phyloP scores from a whole-genome alignment of 169 alveolate genomes.

The Babesia gibsoni region DNA sequence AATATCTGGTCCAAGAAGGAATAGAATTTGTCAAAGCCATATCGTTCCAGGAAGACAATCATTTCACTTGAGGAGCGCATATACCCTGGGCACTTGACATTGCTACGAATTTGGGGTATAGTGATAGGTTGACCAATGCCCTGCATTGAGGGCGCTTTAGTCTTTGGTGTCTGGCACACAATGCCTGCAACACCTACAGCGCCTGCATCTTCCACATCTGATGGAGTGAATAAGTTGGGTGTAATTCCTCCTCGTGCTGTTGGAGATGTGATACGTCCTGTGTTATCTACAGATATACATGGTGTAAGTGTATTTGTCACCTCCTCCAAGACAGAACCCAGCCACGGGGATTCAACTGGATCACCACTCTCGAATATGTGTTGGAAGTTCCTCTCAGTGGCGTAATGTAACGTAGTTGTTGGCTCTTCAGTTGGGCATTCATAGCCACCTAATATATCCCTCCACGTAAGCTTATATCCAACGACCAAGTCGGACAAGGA shows the following conservation, averaged over 20 bases:
- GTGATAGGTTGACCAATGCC: too few species aligned
- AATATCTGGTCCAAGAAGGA: constrained; percentile 43
- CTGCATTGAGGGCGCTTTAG: too few species aligned
- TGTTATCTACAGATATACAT: neutral
- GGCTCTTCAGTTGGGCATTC: constrained; percentile 4
- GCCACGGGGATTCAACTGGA: neutral
- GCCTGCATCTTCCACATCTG: neutral
- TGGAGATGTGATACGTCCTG: too few species aligned
- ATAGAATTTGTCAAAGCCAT: constrained; percentile 40
- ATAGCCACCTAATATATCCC: constrained; percentile 11
- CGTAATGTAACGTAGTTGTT: neutral
- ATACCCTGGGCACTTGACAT: constrained; percentile 6
- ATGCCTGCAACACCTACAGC: too few species aligned
- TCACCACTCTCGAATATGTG: neutral
- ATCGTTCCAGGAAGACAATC: constrained; percentile 14
- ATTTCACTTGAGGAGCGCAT: constrained; percentile 10
- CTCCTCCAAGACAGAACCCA: constrained; percentile 3
- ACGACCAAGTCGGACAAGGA: constrained; percentile 3
- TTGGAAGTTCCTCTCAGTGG: constrained; percentile 14
- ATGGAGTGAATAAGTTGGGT: neutral
- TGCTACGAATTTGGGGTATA: neutral
- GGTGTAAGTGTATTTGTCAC: neutral
- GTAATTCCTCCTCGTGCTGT: too few species aligned
- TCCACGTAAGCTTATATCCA: constrained; percentile 13
- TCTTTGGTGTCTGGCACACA: too few species aligned